Conservation (phyloP, 1,284 basidiomycete genomes). For the Inonotus hispidus region DNA sequence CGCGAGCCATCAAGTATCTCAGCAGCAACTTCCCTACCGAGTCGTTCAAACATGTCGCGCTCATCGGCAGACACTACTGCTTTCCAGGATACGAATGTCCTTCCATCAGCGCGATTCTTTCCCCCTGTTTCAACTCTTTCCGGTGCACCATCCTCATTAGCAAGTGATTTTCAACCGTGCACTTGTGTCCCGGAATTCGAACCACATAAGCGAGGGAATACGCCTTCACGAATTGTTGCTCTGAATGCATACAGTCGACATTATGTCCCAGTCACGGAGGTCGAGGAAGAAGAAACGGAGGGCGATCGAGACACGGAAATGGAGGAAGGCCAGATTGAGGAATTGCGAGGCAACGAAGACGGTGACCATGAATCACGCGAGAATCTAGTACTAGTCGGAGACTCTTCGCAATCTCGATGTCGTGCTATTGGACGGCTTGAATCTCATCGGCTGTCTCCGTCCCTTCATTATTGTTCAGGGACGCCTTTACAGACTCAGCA, state of each 20-base stretch:
- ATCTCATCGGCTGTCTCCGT: too few relatives aligned
- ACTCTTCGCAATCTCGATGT: neutral
- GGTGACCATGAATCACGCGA: neutral
- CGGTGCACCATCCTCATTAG: neutral
- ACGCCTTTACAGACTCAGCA: too few relatives aligned
- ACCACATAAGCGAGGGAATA: neutral
- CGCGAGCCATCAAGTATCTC: neutral
- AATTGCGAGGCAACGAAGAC: neutral
- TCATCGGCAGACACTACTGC: neutral
- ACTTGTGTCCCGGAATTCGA: neutral
- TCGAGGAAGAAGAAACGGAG: neutral
- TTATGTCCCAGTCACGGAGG: neutral
- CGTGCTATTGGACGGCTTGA: neutral
- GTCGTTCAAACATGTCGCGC: neutral
- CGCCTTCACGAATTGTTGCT: too few relatives aligned
- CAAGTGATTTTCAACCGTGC: neutral
- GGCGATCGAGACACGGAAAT: neutral
- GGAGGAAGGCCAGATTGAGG: constrained; percentile 11
- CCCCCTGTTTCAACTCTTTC: neutral
- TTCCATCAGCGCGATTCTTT: neutral
- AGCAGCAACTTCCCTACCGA: neutral
- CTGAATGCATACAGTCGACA: neutral
- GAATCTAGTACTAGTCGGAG: neutral
- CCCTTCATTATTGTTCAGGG: too few relatives aligned
- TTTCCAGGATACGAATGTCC: neutral